Evolutionary conservation across 2,329 filamentous ascomycete genomes (phyloP).

Genomic region (Fusarium praegraminearum): DNA sequence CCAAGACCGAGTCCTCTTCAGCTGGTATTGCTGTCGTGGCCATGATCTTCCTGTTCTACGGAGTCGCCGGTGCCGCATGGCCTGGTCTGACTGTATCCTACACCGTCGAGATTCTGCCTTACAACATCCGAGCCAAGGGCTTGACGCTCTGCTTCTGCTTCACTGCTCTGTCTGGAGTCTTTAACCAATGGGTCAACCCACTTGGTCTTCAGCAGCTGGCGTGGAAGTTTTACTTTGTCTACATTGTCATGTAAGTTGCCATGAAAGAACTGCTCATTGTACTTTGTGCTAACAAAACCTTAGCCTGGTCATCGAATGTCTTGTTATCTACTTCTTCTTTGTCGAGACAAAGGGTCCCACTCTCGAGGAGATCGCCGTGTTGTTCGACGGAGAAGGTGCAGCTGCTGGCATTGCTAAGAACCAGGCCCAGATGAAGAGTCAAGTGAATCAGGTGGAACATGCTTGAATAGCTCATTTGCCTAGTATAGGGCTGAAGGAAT

Average conservation of each 20-base stretch:
- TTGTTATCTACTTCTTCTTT: slow-evolving; percentile 46
- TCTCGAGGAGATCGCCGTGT: slow-evolving; percentile 43
- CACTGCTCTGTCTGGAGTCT: slow-evolving; percentile 41
- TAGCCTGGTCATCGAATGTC: slow-evolving; percentile 41
- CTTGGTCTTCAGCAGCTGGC: slow-evolving; percentile 39
- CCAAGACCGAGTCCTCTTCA: slow-evolving; percentile 33
- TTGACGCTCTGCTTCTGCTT: slow-evolving; percentile 44
- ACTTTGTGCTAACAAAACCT: rapidly evolving
- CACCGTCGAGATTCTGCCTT: slow-evolving; percentile 43
- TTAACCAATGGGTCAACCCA: slow-evolving; percentile 45
- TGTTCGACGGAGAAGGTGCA: slow-evolving; percentile 41
- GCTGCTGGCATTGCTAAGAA: slow-evolving; percentile 40
- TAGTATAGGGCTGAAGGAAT: not conserved
- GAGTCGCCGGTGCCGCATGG: slow-evolving; percentile 42
- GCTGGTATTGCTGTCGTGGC: slow-evolving; percentile 43
- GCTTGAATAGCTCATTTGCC: not conserved
- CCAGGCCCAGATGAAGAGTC: slow-evolving; percentile 37
- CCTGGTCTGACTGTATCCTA: slow-evolving; percentile 44
- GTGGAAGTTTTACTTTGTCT: slow-evolving; percentile 45
- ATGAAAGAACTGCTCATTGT: rapidly evolving
- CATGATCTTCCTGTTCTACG: slow-evolving; percentile 47
- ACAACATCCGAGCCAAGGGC: slow-evolving; percentile 45
- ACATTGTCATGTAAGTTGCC: slow-evolving; percentile 43
- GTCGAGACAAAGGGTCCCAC: slow-evolving; percentile 43
- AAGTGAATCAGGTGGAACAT: slow-evolving; percentile 34